phyloP scores from a whole-genome alignment of 2,329 filamentous ascomycete species.

The Colletotrichum liriopes region DNA sequence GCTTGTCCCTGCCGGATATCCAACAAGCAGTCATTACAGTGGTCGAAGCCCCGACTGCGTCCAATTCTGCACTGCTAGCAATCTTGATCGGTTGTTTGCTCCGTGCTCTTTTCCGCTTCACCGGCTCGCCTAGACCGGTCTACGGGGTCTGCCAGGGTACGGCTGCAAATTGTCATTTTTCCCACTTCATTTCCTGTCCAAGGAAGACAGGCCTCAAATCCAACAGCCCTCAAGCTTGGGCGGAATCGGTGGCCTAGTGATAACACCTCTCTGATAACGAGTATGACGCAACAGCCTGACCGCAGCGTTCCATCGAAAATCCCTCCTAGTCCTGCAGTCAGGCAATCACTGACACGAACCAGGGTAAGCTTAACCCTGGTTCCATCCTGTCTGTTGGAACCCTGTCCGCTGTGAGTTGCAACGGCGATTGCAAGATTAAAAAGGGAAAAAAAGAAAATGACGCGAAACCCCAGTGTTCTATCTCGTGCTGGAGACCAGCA shows the following conservation, averaged over 20 bases:
- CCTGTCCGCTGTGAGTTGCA: conserved; percentile 28
- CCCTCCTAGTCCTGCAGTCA: conserved; percentile 33
- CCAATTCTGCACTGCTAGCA: conserved; percentile 8
- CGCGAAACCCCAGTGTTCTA: conserved; percentile 13
- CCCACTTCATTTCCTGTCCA: conserved; percentile 13
- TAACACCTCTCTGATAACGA: conserved; percentile 18
- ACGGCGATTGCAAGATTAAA: conserved; percentile 15
- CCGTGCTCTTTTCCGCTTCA: conserved; percentile 8
- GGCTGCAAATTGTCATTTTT: conserved; percentile 14
- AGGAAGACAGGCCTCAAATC: neutral
- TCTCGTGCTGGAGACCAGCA: conserved; percentile 33
- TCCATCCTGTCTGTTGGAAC: conserved; percentile 4
- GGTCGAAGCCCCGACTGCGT: conserved; percentile 3
- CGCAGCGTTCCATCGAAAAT: conserved; percentile 31
- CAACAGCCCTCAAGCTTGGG: conserved; percentile 2
- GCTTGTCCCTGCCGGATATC: conserved; percentile 14
- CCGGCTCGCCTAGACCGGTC: conserved; percentile 14
- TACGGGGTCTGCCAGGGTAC: conserved; percentile 10
- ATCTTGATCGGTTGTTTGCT: conserved; percentile 1
- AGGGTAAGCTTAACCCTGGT: conserved; percentile 36
- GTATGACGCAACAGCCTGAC: conserved; percentile 37
- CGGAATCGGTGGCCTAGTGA: conserved; percentile 8
- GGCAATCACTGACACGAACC: conserved; percentile 22
- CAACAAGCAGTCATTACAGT: conserved; percentile 5
- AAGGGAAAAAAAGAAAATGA: neutral